Percentiles rank a stretch among this genome's conserved stretches.
Evolutionary conservation across 148 eudicot species (phyloP).

Genomic region (Camellia sinensis): DNA sequence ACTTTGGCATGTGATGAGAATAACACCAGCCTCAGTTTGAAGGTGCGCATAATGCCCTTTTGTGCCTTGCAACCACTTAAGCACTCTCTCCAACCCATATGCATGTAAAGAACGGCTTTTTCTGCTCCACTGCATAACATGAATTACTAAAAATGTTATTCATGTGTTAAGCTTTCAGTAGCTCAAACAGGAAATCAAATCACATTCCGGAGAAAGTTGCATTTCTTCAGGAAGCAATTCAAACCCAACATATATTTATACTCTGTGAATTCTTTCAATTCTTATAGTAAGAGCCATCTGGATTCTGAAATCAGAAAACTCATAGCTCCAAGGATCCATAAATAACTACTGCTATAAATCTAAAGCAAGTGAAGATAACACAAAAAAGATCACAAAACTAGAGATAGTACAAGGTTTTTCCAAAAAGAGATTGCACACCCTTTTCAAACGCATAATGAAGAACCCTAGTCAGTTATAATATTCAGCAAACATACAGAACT

Average conservation of each 20-base stretch:
- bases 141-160: neutral
- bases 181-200: neutral
- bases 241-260: neutral
- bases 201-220: neutral
- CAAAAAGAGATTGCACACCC: neutral
- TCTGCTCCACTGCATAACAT: slow-evolving; percentile 62
- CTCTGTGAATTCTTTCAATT: neutral
- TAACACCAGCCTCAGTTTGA: slow-evolving; percentile 53
- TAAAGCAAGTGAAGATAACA: neutral
- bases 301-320: neutral
- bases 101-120: slow-evolving; percentile 71
- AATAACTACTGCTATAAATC: neutral
- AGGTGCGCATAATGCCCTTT: slow-evolving; percentile 25
- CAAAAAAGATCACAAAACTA: neutral
- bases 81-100: slow-evolving; percentile 58
- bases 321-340: neutral
- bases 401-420: neutral
- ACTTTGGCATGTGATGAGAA: slow-evolving; percentile 9
- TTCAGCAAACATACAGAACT: neutral
- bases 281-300: neutral
- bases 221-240: neutral
- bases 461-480: neutral
- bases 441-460: neutral
- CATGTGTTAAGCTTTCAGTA: neutral
- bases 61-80: slow-evolving; percentile 59